Percentiles rank a stretch among this genome's conserved stretches.
Evolutionary conservation across 2,329 filamentous ascomycete species (phyloP).

Genomic region (Xylaria digitata): DNA sequence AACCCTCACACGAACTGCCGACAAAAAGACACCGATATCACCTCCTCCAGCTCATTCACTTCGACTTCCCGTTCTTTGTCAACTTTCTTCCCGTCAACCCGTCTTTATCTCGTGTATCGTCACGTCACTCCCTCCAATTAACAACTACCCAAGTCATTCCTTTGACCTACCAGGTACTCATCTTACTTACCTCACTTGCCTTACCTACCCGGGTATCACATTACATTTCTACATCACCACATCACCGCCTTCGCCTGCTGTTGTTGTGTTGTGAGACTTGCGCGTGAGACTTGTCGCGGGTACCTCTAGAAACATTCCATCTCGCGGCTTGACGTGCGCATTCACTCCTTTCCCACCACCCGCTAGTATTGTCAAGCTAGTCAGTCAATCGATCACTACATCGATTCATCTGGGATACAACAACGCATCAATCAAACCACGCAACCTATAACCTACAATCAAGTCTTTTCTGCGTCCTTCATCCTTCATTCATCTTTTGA

Average conservation of each 20-base stretch:
- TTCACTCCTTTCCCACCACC: constrained; percentile 32
- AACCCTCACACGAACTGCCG: background rate
- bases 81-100: no score
- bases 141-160: no score
- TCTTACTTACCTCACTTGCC: no score
- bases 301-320: constrained; percentile 15
- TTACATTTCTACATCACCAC: no score
- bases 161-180: background rate
- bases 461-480: background rate
- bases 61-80: no score
- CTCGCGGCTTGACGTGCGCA: constrained; percentile 25
- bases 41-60: no score
- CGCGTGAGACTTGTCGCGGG: constrained; percentile 33
- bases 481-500: background rate
- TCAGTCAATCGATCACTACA: background rate
- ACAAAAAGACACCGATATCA: no score
- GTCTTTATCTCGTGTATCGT: no score
- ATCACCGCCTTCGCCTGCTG: no score
- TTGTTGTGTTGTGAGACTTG: constrained; percentile 27
- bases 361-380: background rate
- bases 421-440: constrained; percentile 20
- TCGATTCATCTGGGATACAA: constrained; percentile 2
- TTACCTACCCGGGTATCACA: background rate
- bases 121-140: no score
- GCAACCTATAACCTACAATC: background rate